These are phyloP conservation scores for Paxillus ammoniavirescens DNA, from an alignment of 768 basidiomycete species.

Conservation along the genomic window DNA sequence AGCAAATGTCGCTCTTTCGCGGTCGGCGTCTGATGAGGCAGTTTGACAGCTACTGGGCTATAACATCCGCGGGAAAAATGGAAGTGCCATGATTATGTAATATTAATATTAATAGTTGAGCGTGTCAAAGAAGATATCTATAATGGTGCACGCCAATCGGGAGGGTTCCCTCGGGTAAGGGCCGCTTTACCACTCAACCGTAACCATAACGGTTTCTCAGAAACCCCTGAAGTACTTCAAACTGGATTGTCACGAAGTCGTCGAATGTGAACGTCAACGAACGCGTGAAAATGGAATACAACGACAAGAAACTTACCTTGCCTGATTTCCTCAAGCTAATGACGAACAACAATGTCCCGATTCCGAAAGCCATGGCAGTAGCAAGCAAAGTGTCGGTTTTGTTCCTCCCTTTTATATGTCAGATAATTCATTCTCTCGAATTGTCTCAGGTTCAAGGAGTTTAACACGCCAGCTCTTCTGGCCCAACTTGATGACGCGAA, in stretches of 20 bases:
- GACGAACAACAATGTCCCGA: conserved; percentile 52
- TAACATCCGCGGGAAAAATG: too few species aligned
- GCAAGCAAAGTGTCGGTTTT: conserved; percentile 64
- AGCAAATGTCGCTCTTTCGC: too few species aligned
- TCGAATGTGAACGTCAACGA: too few species aligned
- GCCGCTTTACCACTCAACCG: too few species aligned
- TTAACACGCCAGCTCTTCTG: conserved; percentile 60
- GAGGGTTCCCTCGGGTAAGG: too few species aligned
- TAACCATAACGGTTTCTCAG: not conserved
- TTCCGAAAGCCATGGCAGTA: conserved; percentile 66
- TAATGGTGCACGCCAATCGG: too few species aligned
- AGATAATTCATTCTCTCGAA: conserved; percentile 5
- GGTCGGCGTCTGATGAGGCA: too few species aligned
- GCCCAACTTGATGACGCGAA: conserved; percentile 56
- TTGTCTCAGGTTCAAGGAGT: conserved; percentile 62
- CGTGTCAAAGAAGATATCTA: too few species aligned
- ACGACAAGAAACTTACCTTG: conserved; percentile 50
- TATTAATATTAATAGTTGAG: too few species aligned
- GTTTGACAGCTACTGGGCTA: too few species aligned
- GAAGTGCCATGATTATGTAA: too few species aligned
- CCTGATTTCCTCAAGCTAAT: conserved; percentile 68
- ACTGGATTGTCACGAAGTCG: too few species aligned
- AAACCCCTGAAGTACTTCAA: not conserved
- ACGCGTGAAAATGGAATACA: not conserved
- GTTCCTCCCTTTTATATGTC: not conserved